These are phyloP conservation scores for Wallacemonas sp. DNA, from an alignment of 208 protist species.

Conservation along the genomic window DNA sequence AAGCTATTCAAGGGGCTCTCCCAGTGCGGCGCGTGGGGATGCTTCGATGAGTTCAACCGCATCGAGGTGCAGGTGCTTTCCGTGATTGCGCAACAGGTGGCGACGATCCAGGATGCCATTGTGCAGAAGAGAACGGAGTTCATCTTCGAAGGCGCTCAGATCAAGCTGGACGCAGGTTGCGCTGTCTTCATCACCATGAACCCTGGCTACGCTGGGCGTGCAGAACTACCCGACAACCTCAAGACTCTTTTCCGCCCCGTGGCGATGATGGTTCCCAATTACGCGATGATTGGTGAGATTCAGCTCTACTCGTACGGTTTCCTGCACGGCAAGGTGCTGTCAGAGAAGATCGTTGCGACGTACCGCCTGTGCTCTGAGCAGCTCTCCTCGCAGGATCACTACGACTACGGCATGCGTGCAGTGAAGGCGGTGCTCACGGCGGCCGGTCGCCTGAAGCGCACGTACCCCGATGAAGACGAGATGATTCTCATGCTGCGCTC, in stretches of 20 bases:
- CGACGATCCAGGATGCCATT: constrained; percentile 94
- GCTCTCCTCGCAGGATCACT: constrained; percentile 97
- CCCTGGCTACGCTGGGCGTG: constrained; percentile 96
- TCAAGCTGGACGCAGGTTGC: constrained; percentile 91
- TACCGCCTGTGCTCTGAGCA: constrained; percentile 97
- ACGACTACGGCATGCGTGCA: constrained; percentile 97
- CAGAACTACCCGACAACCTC: constrained; percentile 98
- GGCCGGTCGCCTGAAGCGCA: constrained; percentile 90
- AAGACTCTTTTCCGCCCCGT: constrained; percentile 99
- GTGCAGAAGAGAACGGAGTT: constrained; percentile 86
- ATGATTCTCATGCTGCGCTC: constrained; percentile 94
- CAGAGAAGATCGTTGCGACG: constrained; percentile 95
- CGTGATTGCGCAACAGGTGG: constrained; percentile 97
- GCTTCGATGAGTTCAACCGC: constrained; percentile 98
- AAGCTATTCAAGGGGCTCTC: constrained; percentile 96
- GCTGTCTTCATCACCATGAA: constrained; percentile 99
- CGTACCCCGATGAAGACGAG: constrained; percentile 92
- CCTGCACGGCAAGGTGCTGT: constrained; percentile 87
- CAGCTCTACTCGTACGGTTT: constrained; percentile 98
- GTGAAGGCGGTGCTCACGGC: constrained; percentile 96
- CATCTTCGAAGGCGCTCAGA: constrained; percentile 93
- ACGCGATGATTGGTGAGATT: constrained; percentile 98
- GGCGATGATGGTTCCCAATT: constrained; percentile 98
- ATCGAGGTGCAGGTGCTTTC: constrained; percentile 97
- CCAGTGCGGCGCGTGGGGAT: constrained; percentile 94